phyloP scores from a whole-genome alignment of 495 filamentous ascomycete species.

The Aspergillus ostianus region DNA sequence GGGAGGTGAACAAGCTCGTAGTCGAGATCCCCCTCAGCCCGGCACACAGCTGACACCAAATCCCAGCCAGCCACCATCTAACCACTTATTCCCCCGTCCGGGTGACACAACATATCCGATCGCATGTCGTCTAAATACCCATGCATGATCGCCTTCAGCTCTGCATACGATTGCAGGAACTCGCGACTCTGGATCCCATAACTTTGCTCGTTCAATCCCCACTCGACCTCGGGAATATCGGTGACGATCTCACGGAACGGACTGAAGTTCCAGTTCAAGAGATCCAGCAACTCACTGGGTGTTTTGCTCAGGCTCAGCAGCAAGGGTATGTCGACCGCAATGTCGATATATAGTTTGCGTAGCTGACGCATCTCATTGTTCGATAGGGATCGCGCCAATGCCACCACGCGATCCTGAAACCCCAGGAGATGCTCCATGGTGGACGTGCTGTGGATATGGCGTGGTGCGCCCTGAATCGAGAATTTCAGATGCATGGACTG shows the following conservation, averaged over 20 bases:
- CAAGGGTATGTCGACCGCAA: slow-evolving; percentile 10
- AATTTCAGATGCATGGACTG: slow-evolving; percentile 3
- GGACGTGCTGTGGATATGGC: slow-evolving; percentile 6
- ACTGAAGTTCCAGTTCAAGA: slow-evolving; percentile 9
- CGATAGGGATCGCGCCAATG: slow-evolving; percentile 1
- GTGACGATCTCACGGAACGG: slow-evolving; percentile 3
- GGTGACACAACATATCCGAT: slow-evolving; percentile 4
- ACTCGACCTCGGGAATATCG: background rate
- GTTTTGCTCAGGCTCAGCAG: slow-evolving; percentile 15
- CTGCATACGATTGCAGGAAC: slow-evolving; percentile 9
- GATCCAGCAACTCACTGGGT: slow-evolving; percentile 8
- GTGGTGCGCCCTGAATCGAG: slow-evolving; percentile 10
- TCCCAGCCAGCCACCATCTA: background rate
- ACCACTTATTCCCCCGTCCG: background rate
- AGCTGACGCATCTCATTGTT: background rate
- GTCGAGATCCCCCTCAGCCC: background rate
- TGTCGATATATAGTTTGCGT: background rate
- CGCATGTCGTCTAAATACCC: slow-evolving; percentile 9
- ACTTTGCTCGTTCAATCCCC: slow-evolving; percentile 11
- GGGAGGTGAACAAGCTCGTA: background rate
- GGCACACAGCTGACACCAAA: background rate
- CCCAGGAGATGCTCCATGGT: slow-evolving; percentile 6
- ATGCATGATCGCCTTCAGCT: slow-evolving; percentile 6
- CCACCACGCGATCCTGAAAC: slow-evolving; percentile 7
- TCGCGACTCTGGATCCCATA: slow-evolving; percentile 14